Base-by-base conservation (phyloP, 2,329 filamentous ascomycete genomes). In the Didymosphaeria variabile region DNA sequence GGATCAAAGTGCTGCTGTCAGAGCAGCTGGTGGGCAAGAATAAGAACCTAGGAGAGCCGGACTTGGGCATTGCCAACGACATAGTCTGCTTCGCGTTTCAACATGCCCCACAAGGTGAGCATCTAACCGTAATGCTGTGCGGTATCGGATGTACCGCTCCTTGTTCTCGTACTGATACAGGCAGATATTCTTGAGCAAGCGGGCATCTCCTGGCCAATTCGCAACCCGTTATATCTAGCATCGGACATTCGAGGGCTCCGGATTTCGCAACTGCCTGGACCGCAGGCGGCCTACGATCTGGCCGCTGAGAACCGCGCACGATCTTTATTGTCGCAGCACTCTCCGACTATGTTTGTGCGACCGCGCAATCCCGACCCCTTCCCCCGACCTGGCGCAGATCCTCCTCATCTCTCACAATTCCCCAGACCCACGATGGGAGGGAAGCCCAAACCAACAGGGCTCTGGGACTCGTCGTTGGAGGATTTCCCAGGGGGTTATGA, bases 11-110 rank as follows among this genome's bases (percentile, higher is more conserved):
- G 29, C 77, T 93, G 57, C 85, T 97, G 60, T 88, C 90, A 31
- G 76, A 78, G 51, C 92, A 94, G 72, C 89, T 91, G 0, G 88
- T 93, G 60, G 65, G 69, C 42, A 73, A 67, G 42, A 58, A 61
- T 2, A 46, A 40, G 23, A 59, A 62, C 38, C 63, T 67, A 32
- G 69, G 70, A 6, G 67, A 69, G 8, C 26, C 67, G 1, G 66
- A 72, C 9, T 87, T 91, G 65, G 88, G 92, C 68, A 82, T 88
- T 44, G 81, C 91, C 63, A 91, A 90, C 72, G 92, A 94, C 69
- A 78, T 93, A 47, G 86, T 93, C 26, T 86, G 86, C 15, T 95
- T 97, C 77, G 90, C 92, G 0, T 97, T 96, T 70, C 91, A 95
- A 72, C 91, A 95, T 81, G 93, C 91, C 36, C 92, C 93, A 0